Percentiles rank a stretch among this genome's conserved stretches.
Evolutionary conservation across 2,329 filamentous ascomycete genomes (phyloP).

Genomic region (Graphilbum sp.): DNA sequence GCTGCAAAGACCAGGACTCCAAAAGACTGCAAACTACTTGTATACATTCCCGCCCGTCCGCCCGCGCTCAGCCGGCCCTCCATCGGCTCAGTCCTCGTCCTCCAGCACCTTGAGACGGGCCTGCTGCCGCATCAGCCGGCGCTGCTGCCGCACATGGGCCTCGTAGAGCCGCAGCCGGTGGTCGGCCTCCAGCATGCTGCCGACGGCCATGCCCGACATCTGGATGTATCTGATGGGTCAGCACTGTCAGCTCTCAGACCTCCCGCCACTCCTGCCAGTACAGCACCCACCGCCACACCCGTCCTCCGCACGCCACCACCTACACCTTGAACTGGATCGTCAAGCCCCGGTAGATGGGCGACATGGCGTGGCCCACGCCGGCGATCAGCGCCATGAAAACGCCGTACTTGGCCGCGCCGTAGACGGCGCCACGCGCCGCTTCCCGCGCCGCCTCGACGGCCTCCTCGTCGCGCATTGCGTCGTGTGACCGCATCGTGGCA

Average conservation of each 20-base stretch:
- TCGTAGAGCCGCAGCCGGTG: conserved; percentile 51
- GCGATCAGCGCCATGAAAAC: conserved; percentile 45
- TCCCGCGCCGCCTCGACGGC: conserved; percentile 56
- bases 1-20: too few relatives aligned
- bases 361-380: conserved; percentile 44
- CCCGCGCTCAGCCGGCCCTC: too few relatives aligned
- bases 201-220: conserved; percentile 74
- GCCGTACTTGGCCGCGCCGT: conserved; percentile 59
- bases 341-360: conserved; percentile 54
- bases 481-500: conserved; percentile 30
- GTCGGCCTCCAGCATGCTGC: conserved; percentile 63
- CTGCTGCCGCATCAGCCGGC: conserved; percentile 44
- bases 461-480: conserved; percentile 46
- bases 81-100: too few relatives aligned
- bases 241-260: not conserved
- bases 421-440: conserved; percentile 47
- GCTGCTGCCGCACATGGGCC: conserved; percentile 44
- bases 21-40: too few relatives aligned
- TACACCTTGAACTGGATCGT: conserved; percentile 69
- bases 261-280: not conserved
- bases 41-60: too few relatives aligned
- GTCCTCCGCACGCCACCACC: conserved; percentile 15
- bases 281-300: not conserved
- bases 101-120: conserved; percentile 19
- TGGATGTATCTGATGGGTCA: conserved; percentile 48